These are phyloP conservation scores for Crinitomyces ghanaensis DNA, from an alignment of 805 yeast genomes.

Conservation along the genomic window DNA sequence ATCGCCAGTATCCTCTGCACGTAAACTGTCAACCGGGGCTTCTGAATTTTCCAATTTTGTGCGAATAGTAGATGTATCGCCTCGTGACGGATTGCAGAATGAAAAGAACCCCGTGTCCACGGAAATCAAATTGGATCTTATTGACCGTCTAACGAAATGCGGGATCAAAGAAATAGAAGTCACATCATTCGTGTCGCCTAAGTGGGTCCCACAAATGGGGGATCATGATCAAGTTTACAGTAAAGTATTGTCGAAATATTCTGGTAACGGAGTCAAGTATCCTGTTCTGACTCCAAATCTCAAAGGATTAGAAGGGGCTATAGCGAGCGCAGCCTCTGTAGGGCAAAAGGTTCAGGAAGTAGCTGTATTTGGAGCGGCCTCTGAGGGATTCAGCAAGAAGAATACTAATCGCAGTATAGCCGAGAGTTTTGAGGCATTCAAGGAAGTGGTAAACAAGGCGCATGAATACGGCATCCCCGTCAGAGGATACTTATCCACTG, in stretches of 20 bases:
- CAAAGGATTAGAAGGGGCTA: slow-evolving; percentile 21
- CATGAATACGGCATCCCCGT: slow-evolving; percentile 15
- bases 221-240: slow-evolving; percentile 18
- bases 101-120: slow-evolving; percentile 19
- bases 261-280: slow-evolving; percentile 14
- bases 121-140: slow-evolving; percentile 19
- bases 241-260: slow-evolving; percentile 8
- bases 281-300: slow-evolving; percentile 24
- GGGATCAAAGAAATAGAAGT: slow-evolving; percentile 20
- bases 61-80: slow-evolving; percentile 23
- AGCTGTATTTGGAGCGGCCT: slow-evolving; percentile 24
- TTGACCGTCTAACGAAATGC: slow-evolving; percentile 17
- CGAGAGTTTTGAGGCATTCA: slow-evolving; percentile 18
- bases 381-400: slow-evolving; percentile 23
- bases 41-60: slow-evolving; percentile 13
- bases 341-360: slow-evolving; percentile 16
- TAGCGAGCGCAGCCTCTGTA: slow-evolving; percentile 12
- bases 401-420: slow-evolving; percentile 23
- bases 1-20: too few relatives aligned
- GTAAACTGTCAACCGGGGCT: too few relatives aligned
- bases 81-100: slow-evolving; percentile 27
- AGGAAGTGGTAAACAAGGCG: slow-evolving; percentile 17
- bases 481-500: slow-evolving; percentile 25
- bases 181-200: slow-evolving; percentile 26
- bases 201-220: slow-evolving; percentile 28